Evolutionary conservation across 768 basidiomycete species (phyloP), one percentile per base, ranked within the genome.

Genomic region (Lanmaoa pseudosensibilis): DNA sequence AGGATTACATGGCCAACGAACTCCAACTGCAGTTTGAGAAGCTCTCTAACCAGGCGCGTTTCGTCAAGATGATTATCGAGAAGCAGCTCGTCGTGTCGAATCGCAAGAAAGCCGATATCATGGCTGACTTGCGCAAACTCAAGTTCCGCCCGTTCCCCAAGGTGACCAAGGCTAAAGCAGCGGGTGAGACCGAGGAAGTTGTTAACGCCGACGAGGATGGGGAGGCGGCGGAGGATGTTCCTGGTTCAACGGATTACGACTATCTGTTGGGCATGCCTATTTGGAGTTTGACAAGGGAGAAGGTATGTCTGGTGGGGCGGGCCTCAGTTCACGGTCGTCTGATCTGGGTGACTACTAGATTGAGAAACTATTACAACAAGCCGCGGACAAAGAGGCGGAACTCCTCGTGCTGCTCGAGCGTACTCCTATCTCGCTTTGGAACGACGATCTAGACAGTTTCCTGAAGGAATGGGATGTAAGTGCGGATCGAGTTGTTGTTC

Each of bases 241-340:
- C 76, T 40, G 72, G 74, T 12, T 63, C 75, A 5, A 78, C 79
- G 30, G 95, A 98, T 74, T 99, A 80, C 68, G 95, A 99, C 69
- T 98, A 99, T 73, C 74, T 99, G 50, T 76, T 99, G 56, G 86
- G 92, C 16, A 98, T 99, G 96, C 77, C 93, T 2, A 96, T 99
- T 67, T 94, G 85, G 80, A 96, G 88, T 74, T 77, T 99, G 78
- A 99, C 96, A 1, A 87, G 82, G 64, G 96, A 98, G 74, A 95
- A 88, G 85, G 92, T 90, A 51, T 7, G 70, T 57, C 13, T 43
- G 18, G 36, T 47, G 13, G 12, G 5, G 19, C 32, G 4, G 15
- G 4, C 9, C 16, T 56, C 19, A 1, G 48, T 41, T 37, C 6
- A 41, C 15, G 9, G 25, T 39, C 37, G 25, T 53, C 55, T 64